Evolutionary conservation across 768 basidiomycete species (phyloP).

Genomic region (Mycena maculata): DNA sequence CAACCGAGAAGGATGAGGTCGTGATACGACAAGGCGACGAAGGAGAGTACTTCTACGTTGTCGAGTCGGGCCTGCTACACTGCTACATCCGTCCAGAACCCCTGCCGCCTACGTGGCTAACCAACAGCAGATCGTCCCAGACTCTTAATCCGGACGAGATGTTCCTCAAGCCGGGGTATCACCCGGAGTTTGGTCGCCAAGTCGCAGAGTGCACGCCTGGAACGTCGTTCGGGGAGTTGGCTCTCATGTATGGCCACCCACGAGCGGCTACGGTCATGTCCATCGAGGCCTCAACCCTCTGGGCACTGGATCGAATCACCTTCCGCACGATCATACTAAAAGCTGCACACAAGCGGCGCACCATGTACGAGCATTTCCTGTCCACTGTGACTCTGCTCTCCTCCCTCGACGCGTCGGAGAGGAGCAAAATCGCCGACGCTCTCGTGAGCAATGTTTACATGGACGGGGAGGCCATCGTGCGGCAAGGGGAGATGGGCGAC

Average conservation of each 20-base stretch:
- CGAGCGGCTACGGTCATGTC: conserved; percentile 95
- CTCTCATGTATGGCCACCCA: conserved; percentile 97
- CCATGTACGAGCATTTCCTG: conserved; percentile 97
- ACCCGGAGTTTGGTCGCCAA: conserved; percentile 80
- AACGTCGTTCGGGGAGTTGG: conserved; percentile 93
- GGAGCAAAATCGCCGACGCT: conserved; percentile 98
- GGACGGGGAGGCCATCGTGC: conserved; percentile 89
- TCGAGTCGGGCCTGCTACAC: conserved; percentile 88
- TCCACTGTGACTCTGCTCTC: conserved; percentile 90
- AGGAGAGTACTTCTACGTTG: conserved; percentile 97
- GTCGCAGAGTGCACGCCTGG: conserved; percentile 90
- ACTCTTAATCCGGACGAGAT: conserved; percentile 59
- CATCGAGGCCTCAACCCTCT: conserved; percentile 83
- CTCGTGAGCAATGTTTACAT: conserved; percentile 84
- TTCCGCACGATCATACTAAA: conserved; percentile 98
- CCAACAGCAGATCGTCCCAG: conserved; percentile 53
- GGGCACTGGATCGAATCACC: conserved; percentile 97
- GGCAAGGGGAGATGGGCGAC: conserved; percentile 94
- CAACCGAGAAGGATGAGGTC: conserved; percentile 78
- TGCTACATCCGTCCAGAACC: conserved; percentile 83
- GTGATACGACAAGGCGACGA: conserved; percentile 97
- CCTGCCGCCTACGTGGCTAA: conserved; percentile 68
- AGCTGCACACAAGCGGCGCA: conserved; percentile 88
- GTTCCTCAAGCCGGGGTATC: conserved; percentile 72
- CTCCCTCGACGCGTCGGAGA: conserved; percentile 86